Evolutionary conservation across 148 eudicot genomes (phyloP), one percentile per base, ranked within the genome.

Genomic region (Tetragonia tetragonoides): DNA sequence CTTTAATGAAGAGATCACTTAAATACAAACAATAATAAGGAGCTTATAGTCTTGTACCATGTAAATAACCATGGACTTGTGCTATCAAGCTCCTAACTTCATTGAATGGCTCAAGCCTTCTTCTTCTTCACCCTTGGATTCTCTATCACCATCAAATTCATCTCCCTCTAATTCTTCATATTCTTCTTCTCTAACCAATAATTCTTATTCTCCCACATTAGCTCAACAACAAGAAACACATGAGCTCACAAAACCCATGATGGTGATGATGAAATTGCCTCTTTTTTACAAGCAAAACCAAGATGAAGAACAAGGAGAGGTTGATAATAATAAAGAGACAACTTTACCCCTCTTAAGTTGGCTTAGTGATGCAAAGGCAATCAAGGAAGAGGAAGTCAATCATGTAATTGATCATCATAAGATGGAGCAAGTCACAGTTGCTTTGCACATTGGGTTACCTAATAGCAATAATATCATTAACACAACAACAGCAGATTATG

Each of bases 391-490:
- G 40, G 79, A 78, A 75, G 72, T 74, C 49, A 56, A 56, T 73
- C 57, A 66, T 72, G 89, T 80, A 75, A 75, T 77, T 64, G 65
- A 68, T 67, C 74, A 82, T 73, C 21, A 65, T 60, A 65, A 54
- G 23, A 57, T 61, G 54, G 89, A 86, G 61, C 78, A 79, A 70
- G 83, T 85, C n/a, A 80, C 87, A 23, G 75, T 89, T 83, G 81
- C 83, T 61, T 77, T 90, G 80, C 88, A 83, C 62, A 90, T 90
- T 56, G 93, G 93, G 61, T 80, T 90, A 72, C 93, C 93, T 67
- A 84, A 83, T 83, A 71, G 46, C 70, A 40, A 17, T 24, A 17
- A 4, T 64, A 37, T 2, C 9, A 46, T 10, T 34, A 24, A 5
- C 65, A 24, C 10, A 72, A 66, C 9, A 44, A 57, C 14, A 11